Percentiles rank a stretch among this genome's conserved stretches.
Evolutionary conservation across 306 rosid genomes (phyloP).

Genomic region (Albizia julibrissin): DNA sequence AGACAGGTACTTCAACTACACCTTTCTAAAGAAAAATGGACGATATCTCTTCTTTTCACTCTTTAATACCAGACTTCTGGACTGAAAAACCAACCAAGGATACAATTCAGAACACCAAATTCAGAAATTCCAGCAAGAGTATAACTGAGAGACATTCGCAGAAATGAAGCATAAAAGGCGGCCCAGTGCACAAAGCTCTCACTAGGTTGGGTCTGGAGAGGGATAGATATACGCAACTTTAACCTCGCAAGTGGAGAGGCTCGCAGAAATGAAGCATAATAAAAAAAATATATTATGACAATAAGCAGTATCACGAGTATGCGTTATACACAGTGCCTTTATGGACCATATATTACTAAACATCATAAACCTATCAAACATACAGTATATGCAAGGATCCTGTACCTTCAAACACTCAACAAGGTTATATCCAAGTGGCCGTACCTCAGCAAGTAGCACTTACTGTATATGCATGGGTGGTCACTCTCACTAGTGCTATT

Average conservation of each 20-base stretch:
- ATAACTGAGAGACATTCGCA: neutral
- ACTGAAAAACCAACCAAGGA: slow-evolving; percentile 52
- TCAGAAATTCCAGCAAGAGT: slow-evolving; percentile 22
- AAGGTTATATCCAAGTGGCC: neutral
- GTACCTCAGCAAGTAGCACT: neutral
- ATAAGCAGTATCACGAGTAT: slow-evolving; percentile 1
- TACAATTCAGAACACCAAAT: slow-evolving; percentile 31
- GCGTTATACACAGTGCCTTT: slow-evolving; percentile 4
- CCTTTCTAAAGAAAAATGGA: slow-evolving; percentile 94
- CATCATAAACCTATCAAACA: slow-evolving; percentile 14
- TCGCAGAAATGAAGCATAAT: slow-evolving; percentile 23
- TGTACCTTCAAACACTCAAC: neutral
- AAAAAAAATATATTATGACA: neutral
- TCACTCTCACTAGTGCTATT: neutral
- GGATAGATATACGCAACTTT: no score
- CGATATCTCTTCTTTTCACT: slow-evolving; percentile 85
- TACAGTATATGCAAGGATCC: neutral
- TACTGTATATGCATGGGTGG: neutral
- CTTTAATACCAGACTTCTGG: slow-evolving; percentile 76
- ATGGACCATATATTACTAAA: slow-evolving; percentile 1
- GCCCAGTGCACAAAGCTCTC: no score
- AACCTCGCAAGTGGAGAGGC: neutral
- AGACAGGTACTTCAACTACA: slow-evolving; percentile 36
- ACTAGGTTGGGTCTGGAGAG: no score
- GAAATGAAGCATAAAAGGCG: slow-evolving; percentile 14